Evolutionary conservation across 345 rosid species (phyloP).

Genomic region (Syzygium oleosum): DNA sequence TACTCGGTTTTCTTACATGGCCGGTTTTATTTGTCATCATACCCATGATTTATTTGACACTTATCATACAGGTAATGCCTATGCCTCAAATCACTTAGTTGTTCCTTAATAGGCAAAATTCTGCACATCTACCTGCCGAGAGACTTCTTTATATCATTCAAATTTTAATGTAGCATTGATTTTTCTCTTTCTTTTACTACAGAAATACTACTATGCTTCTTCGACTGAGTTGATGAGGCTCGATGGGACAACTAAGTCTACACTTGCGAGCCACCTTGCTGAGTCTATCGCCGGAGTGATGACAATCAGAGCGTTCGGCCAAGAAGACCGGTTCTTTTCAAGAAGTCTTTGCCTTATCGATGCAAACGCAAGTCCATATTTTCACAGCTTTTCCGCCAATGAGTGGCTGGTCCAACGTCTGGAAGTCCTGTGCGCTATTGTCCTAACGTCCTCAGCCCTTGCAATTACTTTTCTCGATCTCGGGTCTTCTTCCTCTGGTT

Average conservation of each 20-base stretch:
- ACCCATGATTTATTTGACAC: conserved; percentile 33
- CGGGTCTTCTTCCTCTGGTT: conserved; percentile 50
- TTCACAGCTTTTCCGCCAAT: conserved; percentile 41
- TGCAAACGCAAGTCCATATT: conserved; percentile 41
- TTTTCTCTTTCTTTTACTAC: not conserved
- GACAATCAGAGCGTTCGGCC: conserved; percentile 50
- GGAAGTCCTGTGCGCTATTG: conserved; percentile 38
- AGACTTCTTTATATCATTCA: not conserved
- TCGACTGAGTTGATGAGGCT: conserved; percentile 53
- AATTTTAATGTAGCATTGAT: not conserved
- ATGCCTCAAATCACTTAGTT: not conserved
- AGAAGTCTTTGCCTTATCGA: conserved; percentile 37
- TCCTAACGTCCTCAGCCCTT: conserved; percentile 44
- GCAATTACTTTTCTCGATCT: conserved; percentile 43
- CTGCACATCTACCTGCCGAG: not conserved
- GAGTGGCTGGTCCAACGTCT: conserved; percentile 61
- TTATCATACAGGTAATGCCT: conserved; percentile 30
- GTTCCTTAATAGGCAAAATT: not conserved
- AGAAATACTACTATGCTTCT: conserved; percentile 47
- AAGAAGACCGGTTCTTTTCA: conserved; percentile 42
- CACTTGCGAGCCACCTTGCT: conserved; percentile 40
- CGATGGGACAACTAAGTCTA: conserved; percentile 52
- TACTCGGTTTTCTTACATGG: conserved; percentile 42
- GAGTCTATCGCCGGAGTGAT: conserved; percentile 52
- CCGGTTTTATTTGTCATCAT: conserved; percentile 37